A percentile compares a stretch with the other conserved stretches of the same genome.
Conservation (phyloP, 2,329 filamentous ascomycete species). For the Penicillium corylophilum region DNA sequence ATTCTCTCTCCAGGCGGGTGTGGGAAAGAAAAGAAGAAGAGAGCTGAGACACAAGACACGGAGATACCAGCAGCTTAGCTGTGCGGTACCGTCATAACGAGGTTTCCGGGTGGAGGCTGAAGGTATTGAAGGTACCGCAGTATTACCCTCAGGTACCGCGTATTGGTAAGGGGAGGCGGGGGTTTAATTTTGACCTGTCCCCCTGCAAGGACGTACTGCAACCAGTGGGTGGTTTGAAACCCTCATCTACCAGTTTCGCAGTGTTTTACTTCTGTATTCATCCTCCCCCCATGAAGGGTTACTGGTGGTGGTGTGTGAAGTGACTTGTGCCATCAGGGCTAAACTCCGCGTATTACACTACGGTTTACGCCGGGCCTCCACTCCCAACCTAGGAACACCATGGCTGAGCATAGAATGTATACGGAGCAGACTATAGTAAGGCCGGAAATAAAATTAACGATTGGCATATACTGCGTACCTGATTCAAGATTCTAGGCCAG, state of each 20-base stretch:
- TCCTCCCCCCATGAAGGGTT: neutral
- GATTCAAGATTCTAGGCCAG: neutral
- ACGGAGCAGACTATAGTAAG: neutral
- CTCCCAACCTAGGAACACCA: conserved; percentile 6
- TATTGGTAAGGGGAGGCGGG: conserved; percentile 13
- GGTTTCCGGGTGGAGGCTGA: conserved; percentile 26
- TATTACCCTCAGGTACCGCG: neutral
- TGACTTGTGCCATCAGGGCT: neutral
- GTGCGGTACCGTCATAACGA: conserved; percentile 25
- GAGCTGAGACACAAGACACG: conserved; percentile 29
- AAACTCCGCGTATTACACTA: conserved; percentile 4
- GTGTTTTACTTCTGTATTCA: neutral
- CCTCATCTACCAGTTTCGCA: conserved; percentile 1
- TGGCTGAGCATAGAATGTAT: neutral
- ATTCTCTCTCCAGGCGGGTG: conserved; percentile 46
- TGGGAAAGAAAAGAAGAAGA: conserved; percentile 37
- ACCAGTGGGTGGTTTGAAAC: conserved; percentile 6
- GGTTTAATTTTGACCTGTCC: neutral
- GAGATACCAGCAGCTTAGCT: conserved; percentile 27
- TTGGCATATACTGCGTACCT: neutral
- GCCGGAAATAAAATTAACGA: neutral
- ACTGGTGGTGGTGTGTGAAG: neutral
- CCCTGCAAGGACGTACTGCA: conserved; percentile 14
- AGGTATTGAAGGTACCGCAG: neutral
- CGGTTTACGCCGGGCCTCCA: conserved; percentile 16